Base-by-base conservation (phyloP, 208 protist species). In the Acanthamoeba castellanii region DNA sequence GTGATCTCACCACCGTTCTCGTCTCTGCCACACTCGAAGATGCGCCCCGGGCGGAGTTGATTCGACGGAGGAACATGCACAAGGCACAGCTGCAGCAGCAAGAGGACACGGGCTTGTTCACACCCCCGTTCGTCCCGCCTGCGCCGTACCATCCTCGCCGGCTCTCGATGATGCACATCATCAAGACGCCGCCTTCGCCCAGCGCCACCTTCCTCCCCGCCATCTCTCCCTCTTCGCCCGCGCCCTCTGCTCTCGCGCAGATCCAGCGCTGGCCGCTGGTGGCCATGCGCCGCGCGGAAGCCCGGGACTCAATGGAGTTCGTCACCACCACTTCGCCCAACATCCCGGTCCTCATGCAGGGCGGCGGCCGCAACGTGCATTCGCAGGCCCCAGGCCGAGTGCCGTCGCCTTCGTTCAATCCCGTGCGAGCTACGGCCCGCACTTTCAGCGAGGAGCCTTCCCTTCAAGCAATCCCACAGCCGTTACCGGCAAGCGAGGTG, bases 181-280 rank as follows among this genome's bases (percentile, higher is more conserved):
- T 88, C 25, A 88, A 88, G 81, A 88, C 81, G 25, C 81, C 81
- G 50, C 81, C 81, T 9, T 88, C 81, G 20, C 81, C 81, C 81
- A 88, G 47, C n/a, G 81, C 81, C 4, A 59, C 50, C 27, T 88
- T 88, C 81, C 81, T 88, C 81, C 81, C 81, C 7, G 81, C 81
- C 81, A 64, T 88, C 81, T 88, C 81, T 59, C 81, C 81, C 30
- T 88, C 81, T 30, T 88, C 81, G 25, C 81, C 81, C 13, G 27
- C 27, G 22, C 32, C 30, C 16, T 47, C 30, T 20, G 18, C 66
- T 37, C 30, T 30, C 66, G 25, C 64, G n/a, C n/a, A 55, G 52
- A 1, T 64, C 14, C 81, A 55, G 32, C 81, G 50, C 14, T 88
- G 81, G 81, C 81, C 81, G 32, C 81, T 88, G 14, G 81, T 88